Conservation (phyloP, 192 early-diverging fungal species). For the Umbelopsis isabellina region DNA sequence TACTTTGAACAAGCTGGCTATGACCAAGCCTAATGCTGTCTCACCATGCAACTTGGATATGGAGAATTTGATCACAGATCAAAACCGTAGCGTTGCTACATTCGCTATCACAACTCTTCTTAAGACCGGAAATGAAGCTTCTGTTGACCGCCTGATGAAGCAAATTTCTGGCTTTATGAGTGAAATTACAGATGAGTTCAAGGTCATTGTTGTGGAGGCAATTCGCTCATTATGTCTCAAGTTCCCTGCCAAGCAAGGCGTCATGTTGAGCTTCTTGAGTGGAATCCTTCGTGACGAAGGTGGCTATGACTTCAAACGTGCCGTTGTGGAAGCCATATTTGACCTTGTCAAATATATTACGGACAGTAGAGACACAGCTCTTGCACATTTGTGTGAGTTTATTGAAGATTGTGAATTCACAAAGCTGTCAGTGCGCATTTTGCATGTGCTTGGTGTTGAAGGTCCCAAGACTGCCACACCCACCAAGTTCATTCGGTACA, state of each 20-base stretch:
- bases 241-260: slow-evolving; percentile 92
- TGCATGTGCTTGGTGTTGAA: slow-evolving; percentile 93
- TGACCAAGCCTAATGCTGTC: slow-evolving; percentile 89
- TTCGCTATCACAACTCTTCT: slow-evolving; percentile 98
- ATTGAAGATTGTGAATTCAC: slow-evolving; percentile 99
- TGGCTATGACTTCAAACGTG: slow-evolving; percentile 95
- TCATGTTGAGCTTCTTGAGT: slow-evolving; percentile 93
- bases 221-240: slow-evolving; percentile 95
- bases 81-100: slow-evolving; percentile 95
- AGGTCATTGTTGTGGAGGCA: slow-evolving; percentile 98
- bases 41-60: slow-evolving; percentile 97
- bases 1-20: slow-evolving; percentile 91
- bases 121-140: slow-evolving; percentile 98
- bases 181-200: slow-evolving; percentile 99
- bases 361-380: slow-evolving; percentile 90
- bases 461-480: slow-evolving; percentile 92
- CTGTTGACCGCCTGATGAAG: slow-evolving; percentile 98
- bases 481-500: slow-evolving; percentile 97
- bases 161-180: slow-evolving; percentile 98
- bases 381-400: slow-evolving; percentile 97
- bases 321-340: slow-evolving; percentile 97
- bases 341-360: slow-evolving; percentile 94
- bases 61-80: slow-evolving; percentile 95
- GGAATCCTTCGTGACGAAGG: slow-evolving; percentile 96
- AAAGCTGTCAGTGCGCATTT: slow-evolving; percentile 96